A percentile compares a stretch with the other conserved stretches of the same genome.
Evolutionary conservation across 345 rosid species (phyloP).

Genomic region (Ceriops decandra): DNA sequence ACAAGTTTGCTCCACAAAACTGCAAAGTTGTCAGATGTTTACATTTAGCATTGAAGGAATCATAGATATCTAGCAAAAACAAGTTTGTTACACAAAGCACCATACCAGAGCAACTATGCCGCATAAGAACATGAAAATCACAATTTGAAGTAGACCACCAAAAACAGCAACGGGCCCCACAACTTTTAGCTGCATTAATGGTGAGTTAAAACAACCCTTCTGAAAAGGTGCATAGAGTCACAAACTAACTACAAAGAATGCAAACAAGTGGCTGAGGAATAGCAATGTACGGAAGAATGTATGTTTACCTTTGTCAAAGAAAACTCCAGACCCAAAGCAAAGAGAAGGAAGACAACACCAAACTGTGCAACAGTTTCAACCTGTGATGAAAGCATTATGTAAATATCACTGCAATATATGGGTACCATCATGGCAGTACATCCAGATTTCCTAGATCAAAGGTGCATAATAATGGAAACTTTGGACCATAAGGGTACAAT

Average conservation of each 20-base stretch:
- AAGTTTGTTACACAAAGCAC: constrained; percentile 10
- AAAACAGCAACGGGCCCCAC: constrained; percentile 95
- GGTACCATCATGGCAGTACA: no score
- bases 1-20: constrained; percentile 94
- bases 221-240: not conserved
- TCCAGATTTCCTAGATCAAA: not conserved
- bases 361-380: constrained; percentile 97
- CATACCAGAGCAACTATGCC: constrained; percentile 74
- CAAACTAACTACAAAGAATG: constrained; percentile 1
- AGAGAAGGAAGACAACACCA: constrained; percentile 98
- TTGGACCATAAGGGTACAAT: no score
- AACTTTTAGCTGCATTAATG: constrained; percentile 70
- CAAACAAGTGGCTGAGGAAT: not conserved
- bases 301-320: constrained; percentile 83
- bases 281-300: not conserved
- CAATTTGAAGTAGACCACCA: constrained; percentile 90
- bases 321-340: constrained; percentile 96
- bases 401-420: not conserved
- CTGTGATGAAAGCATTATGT: constrained; percentile 33
- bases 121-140: constrained; percentile 70
- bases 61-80: constrained; percentile 6
- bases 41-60: constrained; percentile 18
- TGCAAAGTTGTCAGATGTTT: constrained; percentile 35
- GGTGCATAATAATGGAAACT: not conserved
- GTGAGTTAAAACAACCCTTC: constrained; percentile 24